phyloP scores from a whole-genome alignment of 305 asterid genomes.

The Fraxinus angustifolia region DNA sequence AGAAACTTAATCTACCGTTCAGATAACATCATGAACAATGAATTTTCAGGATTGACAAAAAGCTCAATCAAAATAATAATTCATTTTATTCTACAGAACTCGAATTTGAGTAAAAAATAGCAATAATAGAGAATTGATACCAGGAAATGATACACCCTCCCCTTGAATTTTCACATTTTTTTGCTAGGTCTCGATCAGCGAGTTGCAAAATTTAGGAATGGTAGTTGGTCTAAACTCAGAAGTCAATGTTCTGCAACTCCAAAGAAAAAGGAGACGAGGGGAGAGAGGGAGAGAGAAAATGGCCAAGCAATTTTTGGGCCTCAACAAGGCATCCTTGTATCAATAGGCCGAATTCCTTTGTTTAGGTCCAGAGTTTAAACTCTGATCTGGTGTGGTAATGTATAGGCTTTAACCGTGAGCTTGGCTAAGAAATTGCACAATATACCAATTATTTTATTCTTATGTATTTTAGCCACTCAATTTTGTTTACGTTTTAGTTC shows the following conservation, averaged over 20 bases:
- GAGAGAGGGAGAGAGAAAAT: not conserved
- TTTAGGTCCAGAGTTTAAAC: not conserved
- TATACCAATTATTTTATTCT: not conserved
- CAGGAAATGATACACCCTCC: not conserved
- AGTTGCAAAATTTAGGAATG: not conserved
- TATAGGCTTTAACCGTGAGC: not conserved
- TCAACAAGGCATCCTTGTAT: not conserved
- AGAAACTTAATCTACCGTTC: not conserved
- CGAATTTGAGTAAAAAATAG: not conserved
- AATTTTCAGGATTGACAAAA: not conserved
- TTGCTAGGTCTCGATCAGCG: not conserved
- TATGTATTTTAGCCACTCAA: not conserved
- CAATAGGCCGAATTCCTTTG: not conserved
- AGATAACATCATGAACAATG: not conserved
- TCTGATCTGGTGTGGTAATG: not conserved
- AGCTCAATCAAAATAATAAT: not conserved
- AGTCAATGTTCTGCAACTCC: slow-evolving; percentile 6
- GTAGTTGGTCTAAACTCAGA: not conserved
- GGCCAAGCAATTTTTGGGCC: not conserved
- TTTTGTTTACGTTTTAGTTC: not conserved
- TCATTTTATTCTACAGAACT: not conserved
- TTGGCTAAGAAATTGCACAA: not conserved
- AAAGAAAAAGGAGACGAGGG: not conserved
- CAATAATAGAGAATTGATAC: not conserved
- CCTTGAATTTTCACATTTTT: not conserved